Evolutionary conservation across 805 yeast genomes (phyloP).

Genomic region (Spathaspora gorwiae): DNA sequence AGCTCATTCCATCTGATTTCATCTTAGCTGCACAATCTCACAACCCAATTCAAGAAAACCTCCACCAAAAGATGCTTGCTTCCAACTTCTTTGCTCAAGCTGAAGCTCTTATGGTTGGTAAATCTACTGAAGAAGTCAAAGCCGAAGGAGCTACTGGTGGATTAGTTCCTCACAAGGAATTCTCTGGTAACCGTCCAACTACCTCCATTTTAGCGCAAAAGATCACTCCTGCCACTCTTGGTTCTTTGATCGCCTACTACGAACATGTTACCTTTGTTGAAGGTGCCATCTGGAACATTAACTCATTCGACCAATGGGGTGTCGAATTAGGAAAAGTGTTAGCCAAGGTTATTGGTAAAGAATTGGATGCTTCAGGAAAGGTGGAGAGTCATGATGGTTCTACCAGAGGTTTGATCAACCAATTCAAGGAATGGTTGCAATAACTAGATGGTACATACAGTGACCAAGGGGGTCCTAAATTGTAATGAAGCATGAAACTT

Average conservation of each 20-base stretch:
- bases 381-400: constrained; percentile 80
- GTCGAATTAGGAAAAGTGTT: constrained; percentile 97
- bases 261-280: constrained; percentile 96
- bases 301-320: constrained; percentile 99
- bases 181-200: constrained; percentile 98
- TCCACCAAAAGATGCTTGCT: constrained; percentile 98
- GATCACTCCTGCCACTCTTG: constrained; percentile 94
- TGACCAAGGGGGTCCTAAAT: no score
- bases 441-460: constrained; percentile 2
- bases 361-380: constrained; percentile 59
- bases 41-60: constrained; percentile 90
- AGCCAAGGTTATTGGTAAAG: constrained; percentile 92
- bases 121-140: constrained; percentile 76
- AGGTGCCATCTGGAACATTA: constrained; percentile 99
- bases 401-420: constrained; percentile 90
- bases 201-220: constrained; percentile 93
- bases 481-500: no score
- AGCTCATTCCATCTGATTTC: constrained; percentile 94
- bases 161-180: constrained; percentile 90
- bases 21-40: constrained; percentile 96
- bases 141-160: constrained; percentile 85
- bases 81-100: constrained; percentile 98
- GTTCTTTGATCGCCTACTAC: constrained; percentile 95
- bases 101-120: constrained; percentile 96
- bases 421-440: constrained; percentile 78